Conservation (phyloP, 768 basidiomycete species). For the Polyporus arcularius region DNA sequence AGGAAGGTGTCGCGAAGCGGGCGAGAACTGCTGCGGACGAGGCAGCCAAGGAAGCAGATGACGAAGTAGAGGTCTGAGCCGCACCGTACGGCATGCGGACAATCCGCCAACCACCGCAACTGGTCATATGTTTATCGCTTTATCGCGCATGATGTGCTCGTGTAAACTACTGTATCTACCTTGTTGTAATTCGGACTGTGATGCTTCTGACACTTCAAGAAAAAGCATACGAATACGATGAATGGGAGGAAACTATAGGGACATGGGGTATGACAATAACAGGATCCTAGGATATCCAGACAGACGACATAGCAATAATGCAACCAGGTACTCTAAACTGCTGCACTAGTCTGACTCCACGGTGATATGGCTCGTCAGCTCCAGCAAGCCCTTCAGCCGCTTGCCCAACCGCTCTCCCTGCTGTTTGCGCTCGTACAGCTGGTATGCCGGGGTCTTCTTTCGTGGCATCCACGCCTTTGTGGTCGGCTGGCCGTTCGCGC, state of each 20-base stretch:
- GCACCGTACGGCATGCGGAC: background rate
- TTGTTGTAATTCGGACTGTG: background rate
- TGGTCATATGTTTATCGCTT: slow-evolving; percentile 11
- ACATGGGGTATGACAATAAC: slow-evolving; percentile 24
- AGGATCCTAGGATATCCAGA: slow-evolving; percentile 17
- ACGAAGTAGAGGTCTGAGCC: slow-evolving; percentile 8
- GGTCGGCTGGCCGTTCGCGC: slow-evolving; percentile 47
- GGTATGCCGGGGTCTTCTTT: slow-evolving; percentile 80
- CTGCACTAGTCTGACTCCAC: background rate
- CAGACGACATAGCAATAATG: slow-evolving; percentile 3
- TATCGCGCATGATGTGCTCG: background rate
- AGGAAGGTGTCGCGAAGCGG: slow-evolving; percentile 37
- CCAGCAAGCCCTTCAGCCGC: slow-evolving; percentile 69
- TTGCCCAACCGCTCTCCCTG: slow-evolving; percentile 73
- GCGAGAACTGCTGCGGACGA: slow-evolving; percentile 24
- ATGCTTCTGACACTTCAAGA: background rate
- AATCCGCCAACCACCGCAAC: background rate
- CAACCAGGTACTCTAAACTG: background rate
- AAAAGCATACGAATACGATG: background rate
- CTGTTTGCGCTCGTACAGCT: slow-evolving; percentile 74
- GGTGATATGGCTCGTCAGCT: slow-evolving; percentile 52
- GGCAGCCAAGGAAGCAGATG: slow-evolving; percentile 4
- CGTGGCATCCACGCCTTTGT: slow-evolving; percentile 75
- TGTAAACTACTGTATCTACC: background rate
- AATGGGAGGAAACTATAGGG: background rate